Evolutionary conservation across 129 eudicot species (phyloP).

Genomic region (Helianthus tuberosus): DNA sequence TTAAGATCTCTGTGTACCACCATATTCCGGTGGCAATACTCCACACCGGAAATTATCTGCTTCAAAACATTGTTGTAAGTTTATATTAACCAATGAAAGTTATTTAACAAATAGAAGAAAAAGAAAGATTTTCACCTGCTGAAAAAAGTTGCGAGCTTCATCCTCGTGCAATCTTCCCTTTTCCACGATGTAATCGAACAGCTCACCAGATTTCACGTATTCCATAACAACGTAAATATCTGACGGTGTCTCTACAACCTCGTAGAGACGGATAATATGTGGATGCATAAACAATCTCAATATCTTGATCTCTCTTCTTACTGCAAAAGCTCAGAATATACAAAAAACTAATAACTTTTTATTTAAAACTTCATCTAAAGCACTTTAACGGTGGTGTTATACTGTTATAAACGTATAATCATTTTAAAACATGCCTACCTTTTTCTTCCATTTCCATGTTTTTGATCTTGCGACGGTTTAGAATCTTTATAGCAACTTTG

Average conservation of each 20-base stretch:
- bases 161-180: slow-evolving; percentile 90
- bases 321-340: slow-evolving; percentile 38
- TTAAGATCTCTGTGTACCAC: slow-evolving; percentile 96
- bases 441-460: slow-evolving; percentile 96
- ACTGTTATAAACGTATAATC: not conserved
- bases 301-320: slow-evolving; percentile 79
- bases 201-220: slow-evolving; percentile 75
- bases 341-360: not conserved
- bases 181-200: slow-evolving; percentile 87
- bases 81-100: not conserved
- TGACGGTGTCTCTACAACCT: slow-evolving; percentile 76
- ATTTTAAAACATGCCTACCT: slow-evolving; percentile 40
- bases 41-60: slow-evolving; percentile 98
- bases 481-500: slow-evolving; percentile 92
- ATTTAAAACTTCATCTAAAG: not conserved
- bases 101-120: not conserved
- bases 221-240: slow-evolving; percentile 83
- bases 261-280: slow-evolving; percentile 85
- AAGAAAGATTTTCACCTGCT: slow-evolving; percentile 51
- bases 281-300: slow-evolving; percentile 83
- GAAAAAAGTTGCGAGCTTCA: slow-evolving; percentile 89
- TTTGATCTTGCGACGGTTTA: slow-evolving; percentile 83
- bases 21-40: slow-evolving; percentile 95
- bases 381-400: too few species aligned
- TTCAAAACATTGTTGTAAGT: slow-evolving; percentile 17